phyloP scores from a whole-genome alignment of 345 rosid genomes.

The Arabidopsis arenosa region DNA sequence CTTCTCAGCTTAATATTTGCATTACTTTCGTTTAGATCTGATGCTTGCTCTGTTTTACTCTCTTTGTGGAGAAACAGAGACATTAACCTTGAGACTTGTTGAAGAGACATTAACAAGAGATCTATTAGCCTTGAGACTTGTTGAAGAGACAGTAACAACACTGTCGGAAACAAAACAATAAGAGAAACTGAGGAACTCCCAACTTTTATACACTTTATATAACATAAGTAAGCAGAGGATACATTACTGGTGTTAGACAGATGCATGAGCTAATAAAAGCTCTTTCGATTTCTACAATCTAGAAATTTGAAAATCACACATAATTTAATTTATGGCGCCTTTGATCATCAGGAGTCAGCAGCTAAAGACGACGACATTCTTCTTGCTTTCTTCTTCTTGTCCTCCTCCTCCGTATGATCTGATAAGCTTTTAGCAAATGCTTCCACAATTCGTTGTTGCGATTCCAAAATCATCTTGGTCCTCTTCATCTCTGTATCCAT shows the following conservation, averaged over 20 bases:
- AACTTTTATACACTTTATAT: conserved; percentile 26
- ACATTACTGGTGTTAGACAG: conserved; percentile 29
- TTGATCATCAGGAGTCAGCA: conserved; percentile 11
- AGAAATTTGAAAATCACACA: not conserved
- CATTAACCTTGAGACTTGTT: not conserved
- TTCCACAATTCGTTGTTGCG: conserved; percentile 80
- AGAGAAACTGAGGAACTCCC: not conserved
- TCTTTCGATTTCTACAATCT: conserved; percentile 12
- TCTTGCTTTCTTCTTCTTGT: conserved; percentile 49
- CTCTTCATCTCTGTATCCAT: conserved; percentile 96
- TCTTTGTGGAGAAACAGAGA: not conserved
- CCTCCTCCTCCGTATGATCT: conserved; percentile 46
- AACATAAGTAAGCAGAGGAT: conserved; percentile 9
- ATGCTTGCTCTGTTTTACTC: conserved; percentile 16
- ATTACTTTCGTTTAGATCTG: not conserved
- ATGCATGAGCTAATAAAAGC: conserved; percentile 6
- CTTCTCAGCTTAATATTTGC: not conserved
- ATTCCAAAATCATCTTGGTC: conserved; percentile 82
- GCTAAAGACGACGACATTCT: conserved; percentile 1
- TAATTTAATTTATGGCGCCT: not conserved
- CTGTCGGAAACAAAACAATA: not conserved
- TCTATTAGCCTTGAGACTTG: not conserved
- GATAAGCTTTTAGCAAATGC: conserved; percentile 70
- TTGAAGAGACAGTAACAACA: not conserved
- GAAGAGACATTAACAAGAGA: not conserved